Base-by-base conservation (phyloP, 371 early-diverging fungal genomes). In the Paraphysoderma sedebokerense region DNA sequence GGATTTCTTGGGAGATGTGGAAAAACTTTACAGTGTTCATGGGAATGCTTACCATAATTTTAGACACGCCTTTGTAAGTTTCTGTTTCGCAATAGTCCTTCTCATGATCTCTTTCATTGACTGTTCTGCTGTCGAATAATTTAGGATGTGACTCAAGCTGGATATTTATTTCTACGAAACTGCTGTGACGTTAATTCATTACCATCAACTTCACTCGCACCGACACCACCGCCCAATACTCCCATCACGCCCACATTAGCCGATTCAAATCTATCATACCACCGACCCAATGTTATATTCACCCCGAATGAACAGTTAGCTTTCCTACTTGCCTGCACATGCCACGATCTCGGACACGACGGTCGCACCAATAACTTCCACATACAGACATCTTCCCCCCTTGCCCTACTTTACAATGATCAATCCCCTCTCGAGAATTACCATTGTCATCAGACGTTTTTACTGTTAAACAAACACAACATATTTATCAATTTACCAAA, bases 321-420 rank as follows among this genome's bases (percentile, higher is more conserved):
- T 0, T 31, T 28, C 11, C 12, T 45, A 35, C n/a, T 45, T 26
- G 46, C 31, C n/a, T 28, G 31, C 32, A 35, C 27, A 15, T 45
- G 46, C 46, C 46, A 45, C 46, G 46, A 45, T 35, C 19, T 45
- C 15, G 15, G 24, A 17, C 46, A 45, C 32, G 31, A 28, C 32
- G 46, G 46, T 15, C 22, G 24, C 34, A 45, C 28, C 46, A 45
- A 45, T 19, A 32, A 8, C 31, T 45, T 15, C 46, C 46, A 30
- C 19, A 69, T 83, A 37, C 69, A 78, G 2, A 78, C 83, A 1
- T 62, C 67, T 23, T 82, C 87, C 15, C 87, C 81, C 24, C 62
- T 85, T 40, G 95, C 97, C 7, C 66, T 85, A 44, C 59, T 92
- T 6, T 95, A 92, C 69, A 90, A 92, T 60, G 91, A 91, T 66